Evolutionary conservation across 2,329 filamentous ascomycete species (phyloP), one percentile per base, ranked within the genome.

Genomic region (Ceratocystis eucalypticola): DNA sequence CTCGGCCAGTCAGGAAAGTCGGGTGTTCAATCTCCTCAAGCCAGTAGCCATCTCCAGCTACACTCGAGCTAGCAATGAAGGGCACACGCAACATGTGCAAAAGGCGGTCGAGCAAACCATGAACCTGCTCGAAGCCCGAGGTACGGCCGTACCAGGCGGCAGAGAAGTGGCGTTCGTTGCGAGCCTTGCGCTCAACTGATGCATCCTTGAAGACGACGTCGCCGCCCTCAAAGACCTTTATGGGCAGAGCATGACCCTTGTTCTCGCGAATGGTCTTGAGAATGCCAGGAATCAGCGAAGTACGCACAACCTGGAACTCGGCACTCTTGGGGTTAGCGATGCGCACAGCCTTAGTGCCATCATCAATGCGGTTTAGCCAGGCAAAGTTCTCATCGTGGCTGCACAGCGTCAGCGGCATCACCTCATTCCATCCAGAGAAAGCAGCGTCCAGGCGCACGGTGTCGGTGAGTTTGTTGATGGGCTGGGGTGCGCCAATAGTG

Each of bases 321-420:
- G 85, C 82, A 0, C 91, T 95, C 80, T 96, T 96, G 66, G 92
- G 92, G 75, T 96, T 96, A 70, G 89, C 89, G 50, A 96, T 86
- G 71, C 85, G 87, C 70, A 96, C 85, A 33, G 90, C 91, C 0
- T 87, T 91, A 67, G 82, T 87, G 70, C 90, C 90, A 72, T 96
- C 89, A 71, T 96, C 92, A 73, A 86, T 86, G 73, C 91, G 88
- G 78, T 96, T 96, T 15, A 99, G 80, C 88, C 90, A 96, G 68
- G 82, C 87, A 75, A 97, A 99, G 79, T 99, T 99, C 81, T 99
- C 94, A 73, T 97, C 93, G 75, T 96, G 91, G 59, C 91, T 96
- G 81, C 94, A 99, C 66, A 99, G 84, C 71, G 96, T 97, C 33
- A 99, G 82, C 30, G 94, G 93, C 84, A 99, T 87, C 66, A 96